Base-by-base conservation (phyloP, 495 filamentous ascomycete genomes). In the Articulospora tetracladia region DNA sequence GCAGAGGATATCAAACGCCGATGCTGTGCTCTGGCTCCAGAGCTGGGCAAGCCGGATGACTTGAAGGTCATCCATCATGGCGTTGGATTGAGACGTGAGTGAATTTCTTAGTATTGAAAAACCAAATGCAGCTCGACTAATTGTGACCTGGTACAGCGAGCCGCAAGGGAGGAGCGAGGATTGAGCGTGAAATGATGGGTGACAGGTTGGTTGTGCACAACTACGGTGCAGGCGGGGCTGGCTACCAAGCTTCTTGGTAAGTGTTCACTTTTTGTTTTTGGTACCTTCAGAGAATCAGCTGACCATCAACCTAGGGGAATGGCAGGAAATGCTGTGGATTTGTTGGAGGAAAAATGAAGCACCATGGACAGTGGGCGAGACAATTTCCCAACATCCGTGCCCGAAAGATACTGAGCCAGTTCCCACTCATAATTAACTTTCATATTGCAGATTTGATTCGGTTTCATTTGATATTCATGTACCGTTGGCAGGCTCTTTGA, bases 181-280 rank as follows among this genome's bases (percentile, higher is more conserved):
- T 66, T 25, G 63, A 66, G 51, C 50, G 20, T 20, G 49, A 59
- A 23, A 70, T 72, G 8, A 69, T 68, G 57, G 67, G 52, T 4
- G 59, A 47, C 2, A 44, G 30, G n/a, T 74, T 73, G 60, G 78
- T 91, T 3, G 86, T 93, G 51, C 90, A 93, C 69, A 88, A 90
- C 60, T 93, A 93, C 69, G 90, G 90, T 25, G 89, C 91, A 70
- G 90, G 86, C 3, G 89, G 89, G 2, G 88, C 87, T 69, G 89
- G 82, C 20, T 85, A 66, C 67, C 89, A 93, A 69, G 76, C 83
- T 55, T 59, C 57, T 19, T 60, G 58, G 58, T 53, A 26, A 52
- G 57, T 52, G 13, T 19, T 22, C 13, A n/a, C 17, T 3, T 17
- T 30, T 23, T 3, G 24, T 34, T 26, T 25, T 47, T 27, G n/a